Percentiles rank a stretch among this genome's conserved stretches.
Evolutionary conservation across 768 basidiomycete species (phyloP).

Genomic region (Trichaptum fuscoviolaceum): DNA sequence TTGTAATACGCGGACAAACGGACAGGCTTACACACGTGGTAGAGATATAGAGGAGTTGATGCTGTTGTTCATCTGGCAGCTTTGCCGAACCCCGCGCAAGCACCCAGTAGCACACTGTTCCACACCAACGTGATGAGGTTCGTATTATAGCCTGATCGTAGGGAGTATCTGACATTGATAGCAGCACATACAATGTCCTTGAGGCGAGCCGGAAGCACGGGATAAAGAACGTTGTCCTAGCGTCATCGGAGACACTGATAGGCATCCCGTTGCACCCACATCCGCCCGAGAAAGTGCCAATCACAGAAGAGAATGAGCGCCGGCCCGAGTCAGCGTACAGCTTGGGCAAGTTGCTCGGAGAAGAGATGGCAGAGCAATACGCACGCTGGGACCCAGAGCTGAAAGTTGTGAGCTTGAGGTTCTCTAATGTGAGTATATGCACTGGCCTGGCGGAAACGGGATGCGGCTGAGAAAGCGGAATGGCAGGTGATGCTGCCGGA

Average conservation of each 20-base stretch:
- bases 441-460: background rate
- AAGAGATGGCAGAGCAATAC: constrained; percentile 20
- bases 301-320: constrained; percentile 18
- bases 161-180: background rate
- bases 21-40: background rate
- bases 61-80: constrained; percentile 19
- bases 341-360: constrained; percentile 18
- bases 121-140: constrained; percentile 13
- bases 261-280: constrained; percentile 19
- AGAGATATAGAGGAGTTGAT: constrained; percentile 17
- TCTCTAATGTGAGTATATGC: constrained; percentile 12
- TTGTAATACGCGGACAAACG: background rate
- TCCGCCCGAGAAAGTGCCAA: constrained; percentile 15
- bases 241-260: constrained; percentile 18
- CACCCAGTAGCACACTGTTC: constrained; percentile 13
- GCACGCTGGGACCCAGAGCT: constrained; percentile 19
- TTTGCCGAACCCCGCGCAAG: constrained; percentile 14
- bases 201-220: constrained; percentile 20
- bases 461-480: background rate
- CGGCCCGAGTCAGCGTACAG: constrained; percentile 19
- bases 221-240: constrained; percentile 18
- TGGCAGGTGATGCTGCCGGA: constrained; percentile 15
- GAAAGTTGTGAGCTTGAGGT: constrained; percentile 17
- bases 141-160: background rate
- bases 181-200: constrained; percentile 19